Conservation (phyloP, 2,329 filamentous ascomycete genomes). For the Aphanoascus verrucosus region DNA sequence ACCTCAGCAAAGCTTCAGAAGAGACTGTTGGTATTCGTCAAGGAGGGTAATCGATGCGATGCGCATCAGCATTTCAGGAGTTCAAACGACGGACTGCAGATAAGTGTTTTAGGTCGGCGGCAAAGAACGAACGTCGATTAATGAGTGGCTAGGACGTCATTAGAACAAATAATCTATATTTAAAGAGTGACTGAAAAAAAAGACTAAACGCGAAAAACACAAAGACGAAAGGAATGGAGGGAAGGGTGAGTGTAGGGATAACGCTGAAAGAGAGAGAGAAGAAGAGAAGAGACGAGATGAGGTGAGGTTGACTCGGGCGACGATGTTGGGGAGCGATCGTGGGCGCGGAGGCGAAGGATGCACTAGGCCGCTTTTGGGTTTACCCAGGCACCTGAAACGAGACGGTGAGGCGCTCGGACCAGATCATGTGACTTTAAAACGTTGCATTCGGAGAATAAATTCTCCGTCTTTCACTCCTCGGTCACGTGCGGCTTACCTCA, state of each 20-base stretch:
- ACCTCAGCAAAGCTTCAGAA: background rate
- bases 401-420: conserved; percentile 2
- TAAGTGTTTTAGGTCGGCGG: conserved; percentile 12
- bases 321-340: background rate
- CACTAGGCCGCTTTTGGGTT: conserved; percentile 2
- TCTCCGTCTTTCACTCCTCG: background rate
- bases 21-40: background rate
- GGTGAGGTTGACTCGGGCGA: background rate
- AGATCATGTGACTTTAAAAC: background rate
- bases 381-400: conserved; percentile 10
- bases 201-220: conserved; percentile 7
- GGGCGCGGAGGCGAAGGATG: background rate
- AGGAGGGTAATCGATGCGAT: conserved; percentile 3
- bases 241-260: background rate
- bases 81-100: conserved; percentile 13
- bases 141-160: conserved; percentile 5
- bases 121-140: conserved; percentile 2
- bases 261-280: background rate
- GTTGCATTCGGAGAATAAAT: background rate
- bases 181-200: conserved; percentile 8
- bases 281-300: background rate
- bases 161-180: conserved; percentile 5
- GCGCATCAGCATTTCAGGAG: conserved; percentile 3
- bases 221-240: conserved; percentile 3
- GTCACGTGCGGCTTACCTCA: no score